Evolutionary conservation across 164 flowering plant genomes (phyloP), one percentile per base, ranked within the genome.

Genomic region (Aristolochia californica): DNA sequence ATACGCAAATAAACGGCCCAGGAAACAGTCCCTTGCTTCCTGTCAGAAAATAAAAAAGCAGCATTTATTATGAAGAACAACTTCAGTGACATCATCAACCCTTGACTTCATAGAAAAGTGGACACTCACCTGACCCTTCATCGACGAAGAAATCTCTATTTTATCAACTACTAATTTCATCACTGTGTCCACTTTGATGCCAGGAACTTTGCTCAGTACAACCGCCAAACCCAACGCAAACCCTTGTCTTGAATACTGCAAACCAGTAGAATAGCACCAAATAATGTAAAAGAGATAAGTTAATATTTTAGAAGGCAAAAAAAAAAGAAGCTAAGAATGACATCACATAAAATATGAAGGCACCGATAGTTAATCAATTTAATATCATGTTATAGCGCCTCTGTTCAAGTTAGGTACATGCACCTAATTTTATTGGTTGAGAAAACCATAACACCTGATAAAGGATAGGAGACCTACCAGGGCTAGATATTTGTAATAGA

Each of bases 161-260:
- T 78, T 66, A 60, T 79, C 70, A 66, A 59, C 71, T 63, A 83
- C 72, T 28, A 94, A 77, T 74, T 90, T 88, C 72, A 88, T 66
- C 77, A 88, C 26, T 0, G 93, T 72, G 14, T 79, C 85, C 66
- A 86, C 53, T 55, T 68, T 80, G 60, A 94, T 69, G 71, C 71
- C 62, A 28, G 74, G 67, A 66, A 85, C 68, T 26, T 73, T 59
- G 28, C 71, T 69, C 45, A 86, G 57, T 45, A 83, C 66, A 26
- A 76, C 13, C 20, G 97, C 72, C 67, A 94, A 71, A 13, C 95
- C 96, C 68, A 88, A 68, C 5, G 96, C 91, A 80, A 94, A 94
- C 7, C 96, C 99, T 75, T 84, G 96, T 62, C 99, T 81, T 56
- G 99, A 96, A 83, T 85, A 94, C 99, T 94, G 77, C 74, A 80